A percentile compares a stretch with the other conserved stretches of the same genome.
Conservation (phyloP, 2,329 filamentous ascomycete species). For the Chrysoporthe puriensis region DNA sequence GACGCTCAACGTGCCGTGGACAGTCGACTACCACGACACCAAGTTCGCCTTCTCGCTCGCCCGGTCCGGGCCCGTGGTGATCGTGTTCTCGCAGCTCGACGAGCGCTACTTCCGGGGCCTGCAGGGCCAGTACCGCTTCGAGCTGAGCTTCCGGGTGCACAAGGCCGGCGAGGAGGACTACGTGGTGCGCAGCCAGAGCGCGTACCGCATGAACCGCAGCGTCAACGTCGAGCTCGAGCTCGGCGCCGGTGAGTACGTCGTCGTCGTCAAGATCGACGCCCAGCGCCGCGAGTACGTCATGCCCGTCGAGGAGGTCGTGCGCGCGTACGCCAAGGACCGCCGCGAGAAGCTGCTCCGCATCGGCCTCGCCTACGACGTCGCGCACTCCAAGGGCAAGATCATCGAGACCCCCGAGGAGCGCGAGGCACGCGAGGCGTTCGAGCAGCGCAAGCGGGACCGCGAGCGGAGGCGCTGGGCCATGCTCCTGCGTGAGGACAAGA, state of each 20-base stretch:
- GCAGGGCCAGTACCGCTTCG: conserved; percentile 58
- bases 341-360: conserved; percentile 64
- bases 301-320: conserved; percentile 61
- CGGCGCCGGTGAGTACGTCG: conserved; percentile 58
- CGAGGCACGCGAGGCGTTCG: conserved; percentile 53
- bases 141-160: conserved; percentile 47
- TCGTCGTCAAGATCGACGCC: conserved; percentile 60
- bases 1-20: conserved; percentile 65
- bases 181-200: conserved; percentile 61
- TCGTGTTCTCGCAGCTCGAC: conserved; percentile 66
- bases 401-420: conserved; percentile 53
- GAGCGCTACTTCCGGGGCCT: conserved; percentile 65
- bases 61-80: conserved; percentile 59
- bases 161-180: conserved; percentile 58
- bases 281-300: conserved; percentile 47
- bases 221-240: conserved; percentile 63
- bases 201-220: conserved; percentile 61
- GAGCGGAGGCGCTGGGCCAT: conserved; percentile 55
- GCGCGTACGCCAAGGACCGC: conserved; percentile 51
- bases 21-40: conserved; percentile 60
- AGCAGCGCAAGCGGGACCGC: conserved; percentile 49
- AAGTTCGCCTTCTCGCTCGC: conserved; percentile 63
- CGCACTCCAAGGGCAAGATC: conserved; percentile 61
- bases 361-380: conserved; percentile 62
- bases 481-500: conserved; percentile 44